Evolutionary conservation across 768 basidiomycete species (phyloP).

Genomic region (Pisolithus sp.): DNA sequence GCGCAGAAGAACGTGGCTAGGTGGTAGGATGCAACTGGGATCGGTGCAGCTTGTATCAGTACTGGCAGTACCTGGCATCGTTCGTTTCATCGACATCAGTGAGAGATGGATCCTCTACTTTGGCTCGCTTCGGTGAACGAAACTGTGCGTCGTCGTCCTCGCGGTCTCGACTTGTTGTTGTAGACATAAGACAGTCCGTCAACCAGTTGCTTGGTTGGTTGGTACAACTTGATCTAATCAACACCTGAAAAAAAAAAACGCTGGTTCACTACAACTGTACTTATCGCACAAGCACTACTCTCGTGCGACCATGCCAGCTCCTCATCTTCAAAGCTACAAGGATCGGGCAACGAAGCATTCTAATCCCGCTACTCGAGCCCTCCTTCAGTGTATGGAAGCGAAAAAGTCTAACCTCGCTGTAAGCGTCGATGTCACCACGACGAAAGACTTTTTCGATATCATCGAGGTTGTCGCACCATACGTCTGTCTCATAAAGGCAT

Average conservation of each 20-base stretch:
- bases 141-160: conserved; percentile 41
- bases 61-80: background rate
- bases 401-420: conserved; percentile 93
- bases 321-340: conserved; percentile 51
- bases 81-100: conserved; percentile 10
- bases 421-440: conserved; percentile 87
- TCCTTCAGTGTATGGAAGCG: conserved; percentile 76
- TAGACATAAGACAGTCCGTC: conserved; percentile 16
- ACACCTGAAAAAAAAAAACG: too few relatives aligned
- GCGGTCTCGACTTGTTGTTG: conserved; percentile 40
- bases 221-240: background rate
- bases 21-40: conserved; percentile 49
- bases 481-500: conserved; percentile 92
- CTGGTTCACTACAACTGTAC: background rate
- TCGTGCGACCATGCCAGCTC: conserved; percentile 24
- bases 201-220: background rate
- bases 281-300: background rate
- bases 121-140: conserved; percentile 34
- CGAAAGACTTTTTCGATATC: conserved; percentile 73
- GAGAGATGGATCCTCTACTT: conserved; percentile 19
- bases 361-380: conserved; percentile 73
- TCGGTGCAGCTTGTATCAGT: conserved; percentile 5
- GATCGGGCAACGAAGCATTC: conserved; percentile 48
- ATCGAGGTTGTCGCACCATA: conserved; percentile 85
- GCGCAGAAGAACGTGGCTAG: conserved; percentile 67